phyloP scores from a whole-genome alignment of 352 stramenopile species.

The Phytophthora litchii region DNA sequence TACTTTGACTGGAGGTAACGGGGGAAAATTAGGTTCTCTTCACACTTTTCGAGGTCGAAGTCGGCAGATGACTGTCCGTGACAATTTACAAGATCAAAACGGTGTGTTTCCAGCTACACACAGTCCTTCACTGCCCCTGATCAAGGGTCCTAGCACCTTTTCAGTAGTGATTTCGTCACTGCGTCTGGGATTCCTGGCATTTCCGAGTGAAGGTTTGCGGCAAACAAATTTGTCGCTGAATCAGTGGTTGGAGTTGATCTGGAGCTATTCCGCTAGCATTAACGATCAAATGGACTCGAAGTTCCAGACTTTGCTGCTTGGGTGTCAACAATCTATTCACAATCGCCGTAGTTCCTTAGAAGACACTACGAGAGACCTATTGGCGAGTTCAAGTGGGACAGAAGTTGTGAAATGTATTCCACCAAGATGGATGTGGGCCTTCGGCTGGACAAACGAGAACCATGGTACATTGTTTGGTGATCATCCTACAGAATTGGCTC shows the following conservation, averaged over 20 bases:
- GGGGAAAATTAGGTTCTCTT: not conserved
- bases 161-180: not conserved
- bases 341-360: conserved; percentile 15
- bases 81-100: not conserved
- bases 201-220: conserved; percentile 26
- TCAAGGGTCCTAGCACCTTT: conserved; percentile 5
- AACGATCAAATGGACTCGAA: conserved; percentile 22
- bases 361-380: conserved; percentile 13
- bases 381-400: not conserved
- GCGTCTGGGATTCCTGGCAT: conserved; percentile 23
- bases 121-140: conserved; percentile 1
- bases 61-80: conserved; percentile 22
- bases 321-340: not conserved
- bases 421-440: conserved; percentile 25
- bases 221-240: conserved; percentile 17
- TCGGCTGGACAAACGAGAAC: conserved; percentile 19
- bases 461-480: not conserved
- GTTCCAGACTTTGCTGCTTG: conserved; percentile 25
- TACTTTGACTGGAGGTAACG: not conserved
- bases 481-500: conserved; percentile 8
- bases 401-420: not conserved
- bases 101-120: not conserved
- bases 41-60: conserved; percentile 6
- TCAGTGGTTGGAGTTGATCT: conserved; percentile 45
- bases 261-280: conserved; percentile 30